Evolutionary conservation across 2,329 filamentous ascomycete genomes (phyloP).

Genomic region (Leptographium galeiforme): DNA sequence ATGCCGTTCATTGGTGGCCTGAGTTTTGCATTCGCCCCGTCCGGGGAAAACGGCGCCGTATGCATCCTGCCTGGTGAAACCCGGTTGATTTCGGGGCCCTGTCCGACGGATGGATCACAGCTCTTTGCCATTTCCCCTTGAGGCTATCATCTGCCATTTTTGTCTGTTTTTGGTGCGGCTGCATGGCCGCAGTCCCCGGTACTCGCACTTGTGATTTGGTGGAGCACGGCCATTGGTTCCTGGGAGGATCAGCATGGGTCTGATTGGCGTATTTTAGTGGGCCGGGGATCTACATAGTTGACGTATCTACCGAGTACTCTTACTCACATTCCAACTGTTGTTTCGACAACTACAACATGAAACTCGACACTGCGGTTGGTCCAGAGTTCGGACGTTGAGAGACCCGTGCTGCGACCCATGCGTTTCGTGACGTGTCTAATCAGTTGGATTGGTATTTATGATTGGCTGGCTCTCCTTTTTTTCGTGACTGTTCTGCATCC

Average conservation of each 20-base stretch:
- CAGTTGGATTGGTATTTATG: too few relatives aligned
- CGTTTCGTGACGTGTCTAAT: too few relatives aligned
- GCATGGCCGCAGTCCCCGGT: not conserved
- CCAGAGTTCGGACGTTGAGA: too few relatives aligned
- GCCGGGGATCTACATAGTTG: not conserved
- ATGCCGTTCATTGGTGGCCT: slow-evolving; percentile 30
- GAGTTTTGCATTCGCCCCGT: slow-evolving; percentile 30
- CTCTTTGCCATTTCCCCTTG: slow-evolving; percentile 18
- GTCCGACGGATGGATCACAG: slow-evolving; percentile 17
- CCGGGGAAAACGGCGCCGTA: slow-evolving; percentile 26
- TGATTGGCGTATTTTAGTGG: not conserved
- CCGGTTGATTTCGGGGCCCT: slow-evolving; percentile 17
- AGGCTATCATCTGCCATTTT: not conserved
- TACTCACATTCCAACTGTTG: not conserved
- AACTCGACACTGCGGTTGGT: too few relatives aligned
- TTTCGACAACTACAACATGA: not conserved
- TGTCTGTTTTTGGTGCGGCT: too few relatives aligned
- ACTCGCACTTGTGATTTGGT: too few relatives aligned
- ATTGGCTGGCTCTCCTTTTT: too few relatives aligned
- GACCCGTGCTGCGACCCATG: too few relatives aligned
- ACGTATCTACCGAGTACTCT: too few relatives aligned
- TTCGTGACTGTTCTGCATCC: not conserved
- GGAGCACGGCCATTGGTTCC: not conserved
- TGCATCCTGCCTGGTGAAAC: slow-evolving; percentile 27
- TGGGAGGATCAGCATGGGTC: too few relatives aligned